Evolutionary conservation across 169 alveolate species (phyloP).

Genomic region (Cryptosporidium sp.): DNA sequence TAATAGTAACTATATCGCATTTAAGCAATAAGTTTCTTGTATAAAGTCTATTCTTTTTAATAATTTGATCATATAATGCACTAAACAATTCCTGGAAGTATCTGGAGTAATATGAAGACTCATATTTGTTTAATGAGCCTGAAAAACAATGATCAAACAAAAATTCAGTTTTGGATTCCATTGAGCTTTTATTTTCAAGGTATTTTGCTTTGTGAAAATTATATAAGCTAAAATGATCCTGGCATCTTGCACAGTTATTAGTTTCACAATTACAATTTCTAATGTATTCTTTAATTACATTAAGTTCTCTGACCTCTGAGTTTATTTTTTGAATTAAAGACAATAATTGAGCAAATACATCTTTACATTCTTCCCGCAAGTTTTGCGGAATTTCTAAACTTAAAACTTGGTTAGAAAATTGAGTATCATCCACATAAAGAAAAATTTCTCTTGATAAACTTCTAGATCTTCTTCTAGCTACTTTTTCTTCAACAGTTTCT

Average conservation of each 20-base stretch:
- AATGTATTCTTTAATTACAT: background rate
- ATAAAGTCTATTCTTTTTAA: background rate
- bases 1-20: background rate
- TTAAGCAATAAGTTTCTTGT: background rate
- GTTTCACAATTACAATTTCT: conserved; percentile 1
- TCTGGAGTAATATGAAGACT: no score
- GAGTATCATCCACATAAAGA: background rate
- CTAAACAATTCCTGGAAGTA: background rate
- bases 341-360: background rate
- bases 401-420: background rate
- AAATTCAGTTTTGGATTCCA: background rate
- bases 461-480: background rate
- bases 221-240: background rate
- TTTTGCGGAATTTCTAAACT: background rate
- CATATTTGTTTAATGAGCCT: background rate
- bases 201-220: no score
- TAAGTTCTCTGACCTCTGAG: background rate
- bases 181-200: no score
- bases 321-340: background rate
- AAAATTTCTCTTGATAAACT: background rate
- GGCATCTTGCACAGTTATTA: background rate
- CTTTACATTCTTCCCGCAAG: background rate
- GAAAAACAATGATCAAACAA: background rate
- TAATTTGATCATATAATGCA: background rate
- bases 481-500: background rate